phyloP scores from a whole-genome alignment of 495 filamentous ascomycete species.

The Daldinia grandis region DNA sequence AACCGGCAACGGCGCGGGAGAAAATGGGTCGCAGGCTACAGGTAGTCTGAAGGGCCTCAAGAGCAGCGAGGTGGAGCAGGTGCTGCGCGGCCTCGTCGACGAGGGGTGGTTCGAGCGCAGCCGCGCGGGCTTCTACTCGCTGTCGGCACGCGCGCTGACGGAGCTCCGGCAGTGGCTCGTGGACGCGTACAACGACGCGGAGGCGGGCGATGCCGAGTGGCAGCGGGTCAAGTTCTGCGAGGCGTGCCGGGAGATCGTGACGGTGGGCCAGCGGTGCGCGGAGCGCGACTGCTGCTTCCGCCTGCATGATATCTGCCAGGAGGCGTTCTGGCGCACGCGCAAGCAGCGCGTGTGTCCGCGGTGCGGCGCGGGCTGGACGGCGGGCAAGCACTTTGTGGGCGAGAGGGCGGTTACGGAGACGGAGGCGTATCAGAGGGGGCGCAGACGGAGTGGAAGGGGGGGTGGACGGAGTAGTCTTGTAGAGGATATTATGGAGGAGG shows the following conservation, averaged over 20 bases:
- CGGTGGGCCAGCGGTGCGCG: constrained; percentile 82
- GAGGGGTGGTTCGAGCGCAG: constrained; percentile 88
- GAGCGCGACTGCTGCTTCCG: constrained; percentile 72
- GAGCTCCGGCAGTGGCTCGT: constrained; percentile 85
- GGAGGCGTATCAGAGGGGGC: constrained; percentile 53
- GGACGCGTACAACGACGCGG: constrained; percentile 81
- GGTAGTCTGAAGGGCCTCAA: constrained; percentile 64
- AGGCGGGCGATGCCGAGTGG: constrained; percentile 61
- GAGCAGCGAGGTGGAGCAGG: constrained; percentile 76
- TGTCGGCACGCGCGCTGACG: constrained; percentile 80
- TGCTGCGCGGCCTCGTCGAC: constrained; percentile 72
- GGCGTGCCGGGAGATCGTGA: constrained; percentile 91
- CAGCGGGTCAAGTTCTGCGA: constrained; percentile 85
- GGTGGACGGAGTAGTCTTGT: constrained; percentile 43
- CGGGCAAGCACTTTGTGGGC: constrained; percentile 78
- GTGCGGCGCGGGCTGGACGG: constrained; percentile 77
- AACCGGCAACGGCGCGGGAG: constrained; percentile 52
- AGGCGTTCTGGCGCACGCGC: constrained; percentile 72
- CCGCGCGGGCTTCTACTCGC: constrained; percentile 71
- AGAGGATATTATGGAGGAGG: constrained; percentile 44
- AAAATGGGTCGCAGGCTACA: background rate
- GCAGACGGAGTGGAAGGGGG: constrained; percentile 44
- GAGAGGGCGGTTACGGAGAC: constrained; percentile 73
- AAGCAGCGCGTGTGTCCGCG: constrained; percentile 72
- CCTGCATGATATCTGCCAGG: constrained; percentile 80